phyloP scores from a whole-genome alignment of 257 asterid genomes.

The Fraxinus quadrangulata region DNA sequence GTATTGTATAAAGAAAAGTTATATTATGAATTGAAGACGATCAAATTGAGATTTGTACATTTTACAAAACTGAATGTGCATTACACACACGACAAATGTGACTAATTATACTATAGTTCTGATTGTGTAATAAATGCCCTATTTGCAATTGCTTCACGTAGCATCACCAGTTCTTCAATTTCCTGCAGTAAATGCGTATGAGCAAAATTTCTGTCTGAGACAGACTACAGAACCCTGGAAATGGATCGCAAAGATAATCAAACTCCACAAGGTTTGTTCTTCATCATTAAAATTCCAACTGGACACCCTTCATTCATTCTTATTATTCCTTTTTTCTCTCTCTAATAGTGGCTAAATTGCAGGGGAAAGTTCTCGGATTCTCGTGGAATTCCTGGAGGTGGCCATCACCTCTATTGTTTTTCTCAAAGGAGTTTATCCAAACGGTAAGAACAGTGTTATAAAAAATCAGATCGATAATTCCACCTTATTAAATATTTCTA shows the following conservation, averaged over 20 bases:
- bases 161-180: neutral
- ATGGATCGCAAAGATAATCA: constrained; percentile 58
- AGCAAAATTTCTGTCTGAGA: neutral
- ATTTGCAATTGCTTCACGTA: neutral
- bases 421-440: constrained; percentile 83
- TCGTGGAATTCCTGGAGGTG: constrained; percentile 78
- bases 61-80: neutral
- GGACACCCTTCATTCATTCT: neutral
- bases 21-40: neutral
- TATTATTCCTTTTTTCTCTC: neutral
- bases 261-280: constrained; percentile 54
- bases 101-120: neutral
- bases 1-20: neutral
- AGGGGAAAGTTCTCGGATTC: constrained; percentile 67
- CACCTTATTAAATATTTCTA: neutral
- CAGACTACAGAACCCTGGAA: neutral
- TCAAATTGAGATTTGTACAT: neutral
- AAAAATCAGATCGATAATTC: neutral
- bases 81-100: neutral
- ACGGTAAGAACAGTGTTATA: constrained; percentile 39
- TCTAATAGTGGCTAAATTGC: constrained; percentile 21
- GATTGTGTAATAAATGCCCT: neutral
- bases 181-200: neutral
- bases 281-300: neutral
- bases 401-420: constrained; percentile 80